Percentiles rank a stretch among this genome's conserved stretches.
Conservation (phyloP, 2,329 filamentous ascomycete genomes). For the Aspergillus ruber region DNA sequence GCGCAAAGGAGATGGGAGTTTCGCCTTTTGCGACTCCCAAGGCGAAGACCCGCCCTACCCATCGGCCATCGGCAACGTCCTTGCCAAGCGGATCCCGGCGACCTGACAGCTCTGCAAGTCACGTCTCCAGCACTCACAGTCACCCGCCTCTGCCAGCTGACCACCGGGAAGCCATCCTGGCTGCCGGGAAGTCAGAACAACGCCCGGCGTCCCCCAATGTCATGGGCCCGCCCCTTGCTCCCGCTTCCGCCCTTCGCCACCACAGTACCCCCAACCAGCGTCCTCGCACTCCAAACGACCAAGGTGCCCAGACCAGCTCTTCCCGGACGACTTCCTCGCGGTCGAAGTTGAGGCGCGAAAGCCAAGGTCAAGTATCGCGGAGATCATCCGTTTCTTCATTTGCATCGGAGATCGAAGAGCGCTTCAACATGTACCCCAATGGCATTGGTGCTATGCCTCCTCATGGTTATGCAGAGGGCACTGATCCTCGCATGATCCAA, state of each 20-base stretch:
- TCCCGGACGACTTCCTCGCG: conserved; percentile 52
- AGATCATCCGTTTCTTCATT: conserved; percentile 93
- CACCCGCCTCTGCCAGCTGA: conserved; percentile 74
- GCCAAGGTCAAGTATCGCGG: conserved; percentile 46
- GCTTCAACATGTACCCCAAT: conserved; percentile 69
- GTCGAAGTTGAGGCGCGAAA: conserved; percentile 43
- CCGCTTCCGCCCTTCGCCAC: conserved; percentile 64
- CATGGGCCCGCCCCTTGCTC: conserved; percentile 82
- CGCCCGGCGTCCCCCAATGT: conserved; percentile 35
- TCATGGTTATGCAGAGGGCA: conserved; percentile 61
- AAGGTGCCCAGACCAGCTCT: conserved; percentile 39
- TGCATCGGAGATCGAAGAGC: conserved; percentile 82
- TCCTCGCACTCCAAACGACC: conserved; percentile 57
- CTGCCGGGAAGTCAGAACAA: conserved; percentile 54
- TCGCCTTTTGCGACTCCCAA: conserved; percentile 35
- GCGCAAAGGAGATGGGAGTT: conserved; percentile 19
- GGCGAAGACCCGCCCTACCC: conserved; percentile 22
- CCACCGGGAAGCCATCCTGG: conserved; percentile 78
- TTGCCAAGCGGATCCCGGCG: conserved; percentile 42
- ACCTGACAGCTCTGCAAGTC: conserved; percentile 68
- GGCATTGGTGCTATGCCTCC: conserved; percentile 38
- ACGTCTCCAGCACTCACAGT: conserved; percentile 43
- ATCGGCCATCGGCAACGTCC: conserved; percentile 26
- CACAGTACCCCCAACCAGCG: conserved; percentile 42
- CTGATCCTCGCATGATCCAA: conserved; percentile 96